Conservation (phyloP, 108 stramenopile genomes). For the Nitzschia sp. region DNA sequence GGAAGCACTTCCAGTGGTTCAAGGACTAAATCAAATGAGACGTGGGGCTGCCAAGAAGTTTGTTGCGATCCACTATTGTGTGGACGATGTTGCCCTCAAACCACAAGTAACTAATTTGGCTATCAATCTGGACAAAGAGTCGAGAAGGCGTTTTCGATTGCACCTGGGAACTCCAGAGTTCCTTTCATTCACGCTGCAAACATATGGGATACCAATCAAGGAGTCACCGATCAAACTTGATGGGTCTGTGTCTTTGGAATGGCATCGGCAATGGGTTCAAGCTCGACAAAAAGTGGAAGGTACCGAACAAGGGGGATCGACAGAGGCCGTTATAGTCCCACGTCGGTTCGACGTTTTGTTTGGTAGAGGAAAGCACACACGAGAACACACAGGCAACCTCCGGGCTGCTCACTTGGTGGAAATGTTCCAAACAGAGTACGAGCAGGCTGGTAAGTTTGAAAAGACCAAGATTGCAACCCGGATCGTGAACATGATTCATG, state of each 20-base stretch:
- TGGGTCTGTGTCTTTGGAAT: background rate
- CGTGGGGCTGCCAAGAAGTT: constrained; percentile 6
- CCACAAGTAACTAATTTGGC: background rate
- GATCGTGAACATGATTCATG: constrained; percentile 26
- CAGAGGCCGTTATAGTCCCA: background rate
- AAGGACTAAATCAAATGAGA: constrained; percentile 1
- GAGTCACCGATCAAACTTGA: background rate
- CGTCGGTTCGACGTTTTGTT: constrained; percentile 1
- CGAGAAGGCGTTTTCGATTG: background rate
- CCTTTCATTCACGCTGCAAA: constrained; percentile 20
- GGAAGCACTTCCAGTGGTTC: background rate
- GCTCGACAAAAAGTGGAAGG: background rate
- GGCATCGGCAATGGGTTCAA: background rate
- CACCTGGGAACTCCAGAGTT: background rate
- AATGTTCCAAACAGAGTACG: background rate
- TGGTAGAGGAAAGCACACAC: background rate
- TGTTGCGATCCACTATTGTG: constrained; percentile 19
- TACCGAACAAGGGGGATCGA: background rate
- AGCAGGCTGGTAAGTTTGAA: constrained; percentile 19
- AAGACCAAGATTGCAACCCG: constrained; percentile 29
- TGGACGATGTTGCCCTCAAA: constrained; percentile 2
- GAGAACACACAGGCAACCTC: constrained; percentile 5
- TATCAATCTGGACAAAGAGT: background rate
- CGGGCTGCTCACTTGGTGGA: constrained; percentile 3
- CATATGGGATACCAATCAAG: constrained; percentile 26